Evolutionary conservation across 1,284 basidiomycete species (phyloP).

Genomic region (Marasmius sp.): DNA sequence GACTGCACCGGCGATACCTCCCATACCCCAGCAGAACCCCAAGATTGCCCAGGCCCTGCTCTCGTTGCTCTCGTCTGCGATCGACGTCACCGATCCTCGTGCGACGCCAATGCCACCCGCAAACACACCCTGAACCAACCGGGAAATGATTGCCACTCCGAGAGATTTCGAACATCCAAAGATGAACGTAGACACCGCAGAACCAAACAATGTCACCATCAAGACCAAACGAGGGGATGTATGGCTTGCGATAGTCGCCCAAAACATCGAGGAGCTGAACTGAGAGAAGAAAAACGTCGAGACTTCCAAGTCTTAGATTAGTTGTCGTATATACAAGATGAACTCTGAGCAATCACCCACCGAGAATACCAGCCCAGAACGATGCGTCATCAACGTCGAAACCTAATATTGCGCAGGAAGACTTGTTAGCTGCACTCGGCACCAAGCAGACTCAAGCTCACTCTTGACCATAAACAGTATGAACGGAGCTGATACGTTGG

Average conservation of each 20-base stretch:
- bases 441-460: neutral
- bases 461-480: constrained; percentile 1
- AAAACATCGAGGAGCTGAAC: constrained; percentile 91
- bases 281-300: constrained; percentile 83
- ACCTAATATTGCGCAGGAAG: neutral
- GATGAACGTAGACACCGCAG: constrained; percentile 71
- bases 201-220: constrained; percentile 82
- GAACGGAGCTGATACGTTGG: neutral
- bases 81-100: constrained; percentile 83
- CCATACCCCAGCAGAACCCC: constrained; percentile 97
- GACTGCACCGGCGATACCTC: constrained; percentile 89
- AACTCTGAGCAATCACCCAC: constrained; percentile 45
- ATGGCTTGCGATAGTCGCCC: constrained; percentile 72
- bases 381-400: neutral
- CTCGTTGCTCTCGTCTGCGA: constrained; percentile 91
- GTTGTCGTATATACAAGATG: constrained; percentile 6
- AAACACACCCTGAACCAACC: constrained; percentile 92
- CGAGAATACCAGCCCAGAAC: neutral
- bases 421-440: neutral
- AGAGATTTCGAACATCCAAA: constrained; percentile 89
- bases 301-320: constrained; percentile 40
- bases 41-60: constrained; percentile 91
- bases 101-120: constrained; percentile 96
- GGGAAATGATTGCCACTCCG: constrained; percentile 81
- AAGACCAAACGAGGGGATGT: constrained; percentile 83